Conservation (phyloP, 306 rosid species). For the Erythrophleum fordii region DNA sequence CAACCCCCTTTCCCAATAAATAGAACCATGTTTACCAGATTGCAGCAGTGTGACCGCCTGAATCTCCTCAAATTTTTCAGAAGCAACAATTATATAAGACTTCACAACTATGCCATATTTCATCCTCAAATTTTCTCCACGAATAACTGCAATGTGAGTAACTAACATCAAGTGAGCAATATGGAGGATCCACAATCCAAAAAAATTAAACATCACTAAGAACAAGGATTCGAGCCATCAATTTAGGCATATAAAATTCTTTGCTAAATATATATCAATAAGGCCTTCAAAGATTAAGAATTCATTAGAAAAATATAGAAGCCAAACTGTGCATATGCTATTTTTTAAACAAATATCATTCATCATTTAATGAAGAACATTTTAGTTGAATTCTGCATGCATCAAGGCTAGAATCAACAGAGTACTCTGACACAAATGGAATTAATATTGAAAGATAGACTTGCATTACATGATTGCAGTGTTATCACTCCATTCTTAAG, state of each 20-base stretch:
- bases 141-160: slow-evolving; percentile 64
- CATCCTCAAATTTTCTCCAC: slow-evolving; percentile 66
- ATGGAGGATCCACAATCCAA: background rate
- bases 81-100: slow-evolving; percentile 49
- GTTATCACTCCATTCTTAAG: slow-evolving; percentile 56
- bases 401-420: slow-evolving; percentile 20
- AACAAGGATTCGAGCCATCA: slow-evolving; percentile 32
- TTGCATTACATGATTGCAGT: slow-evolving; percentile 70
- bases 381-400: slow-evolving; percentile 26
- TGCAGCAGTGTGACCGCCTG: slow-evolving; percentile 65
- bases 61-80: slow-evolving; percentile 56
- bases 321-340: slow-evolving; percentile 18
- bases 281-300: slow-evolving; percentile 27
- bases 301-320: background rate
- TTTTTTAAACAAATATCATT: slow-evolving; percentile 11
- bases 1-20: slow-evolving; percentile 22
- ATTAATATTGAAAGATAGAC: slow-evolving; percentile 29
- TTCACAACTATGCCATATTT: slow-evolving; percentile 41
- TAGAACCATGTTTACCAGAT: slow-evolving; percentile 58
- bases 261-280: background rate
- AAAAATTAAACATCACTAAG: background rate
- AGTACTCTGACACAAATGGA: slow-evolving; percentile 31
- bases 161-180: background rate
- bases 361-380: slow-evolving; percentile 13
- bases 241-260: slow-evolving; percentile 16